phyloP scores from a whole-genome alignment of 2,329 filamentous ascomycete species.

The Phaeophleospora eucalypticola region DNA sequence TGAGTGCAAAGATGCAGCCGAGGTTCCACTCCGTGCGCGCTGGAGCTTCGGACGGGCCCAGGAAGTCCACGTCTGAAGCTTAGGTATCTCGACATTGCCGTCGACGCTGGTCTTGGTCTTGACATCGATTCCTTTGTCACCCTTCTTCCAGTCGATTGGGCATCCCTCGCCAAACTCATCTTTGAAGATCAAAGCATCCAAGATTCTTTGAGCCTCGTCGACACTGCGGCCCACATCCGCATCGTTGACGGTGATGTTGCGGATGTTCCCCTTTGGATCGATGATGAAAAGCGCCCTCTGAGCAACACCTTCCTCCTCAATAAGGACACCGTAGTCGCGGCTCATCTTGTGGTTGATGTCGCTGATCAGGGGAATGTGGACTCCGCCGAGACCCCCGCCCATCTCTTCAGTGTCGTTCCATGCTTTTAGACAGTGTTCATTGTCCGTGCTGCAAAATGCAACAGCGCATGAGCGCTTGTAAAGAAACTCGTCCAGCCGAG shows the following conservation, averaged over 20 bases:
- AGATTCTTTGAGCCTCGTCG: slow-evolving; percentile 57
- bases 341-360: slow-evolving; percentile 60
- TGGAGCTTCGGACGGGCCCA: slow-evolving; percentile 32
- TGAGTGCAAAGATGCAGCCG: slow-evolving; percentile 19
- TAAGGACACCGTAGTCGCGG: slow-evolving; percentile 59
- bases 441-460: slow-evolving; percentile 60
- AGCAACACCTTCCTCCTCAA: slow-evolving; percentile 61
- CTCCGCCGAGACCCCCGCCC: slow-evolving; percentile 58
- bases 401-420: slow-evolving; percentile 57
- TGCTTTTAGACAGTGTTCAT: slow-evolving; percentile 54
- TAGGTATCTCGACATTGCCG: slow-evolving; percentile 27
- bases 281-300: slow-evolving; percentile 64
- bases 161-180: slow-evolving; percentile 41
- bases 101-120: slow-evolving; percentile 23
- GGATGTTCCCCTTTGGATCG: slow-evolving; percentile 57
- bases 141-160: slow-evolving; percentile 33
- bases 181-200: slow-evolving; percentile 49
- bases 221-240: slow-evolving; percentile 61
- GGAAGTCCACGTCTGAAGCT: slow-evolving; percentile 27
- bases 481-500: slow-evolving; percentile 56
- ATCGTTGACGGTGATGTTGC: slow-evolving; percentile 63
- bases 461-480: slow-evolving; percentile 56
- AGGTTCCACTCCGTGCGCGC: slow-evolving; percentile 29
- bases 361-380: slow-evolving; percentile 59
- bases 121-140: slow-evolving; percentile 28